Base-by-base conservation (phyloP, 768 basidiomycete species). In the Suillus luteus region DNA sequence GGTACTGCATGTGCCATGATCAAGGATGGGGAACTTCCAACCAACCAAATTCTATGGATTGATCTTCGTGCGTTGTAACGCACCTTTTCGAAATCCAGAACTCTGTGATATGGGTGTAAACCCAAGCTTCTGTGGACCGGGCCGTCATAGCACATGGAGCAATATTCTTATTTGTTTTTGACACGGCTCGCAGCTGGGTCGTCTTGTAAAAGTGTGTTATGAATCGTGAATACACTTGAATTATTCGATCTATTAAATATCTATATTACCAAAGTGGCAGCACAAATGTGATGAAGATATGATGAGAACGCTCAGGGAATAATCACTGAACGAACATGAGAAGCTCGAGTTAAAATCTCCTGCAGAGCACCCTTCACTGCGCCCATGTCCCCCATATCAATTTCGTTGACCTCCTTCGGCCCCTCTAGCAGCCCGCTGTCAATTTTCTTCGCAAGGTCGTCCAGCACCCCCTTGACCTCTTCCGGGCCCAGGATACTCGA, bases 321-420 rank as follows among this genome's bases (percentile, higher is more conserved):
- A 17, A 76, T 70, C 27, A 76, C 72, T 0, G 73, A 69, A 52
- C 75, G 76, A 49, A 70, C 38, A 33, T 67, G 71, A 14, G 75
- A 68, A 6, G 75, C 68, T n/a, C 71, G 69, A 12, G 63, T 71
- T 64, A 75, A 59, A 48, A 73, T 60, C 43, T 70, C 70, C 31
- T 68, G 63, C 48, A 76, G 59, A 9, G 72, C 73, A 11, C 57
- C 55, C 1, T 59, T 65, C 11, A 76, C 72, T 4, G 58, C 62
- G 38, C 38, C 51, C 40, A 66, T 66, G 51, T 76, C 63, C 40
- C 40, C 62, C 43, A 76, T 64, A 33, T 67, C 59, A 1, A 77
- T 68, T 0, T 60, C 51, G 11, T 66, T 69, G 35, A 77, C 71
- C 3, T 60, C 60, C 27, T 66, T 70, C 15, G 76, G 76, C 9